Base-by-base conservation (phyloP, 2,329 filamentous ascomycete genomes). In the Lizonia empirigonia region DNA sequence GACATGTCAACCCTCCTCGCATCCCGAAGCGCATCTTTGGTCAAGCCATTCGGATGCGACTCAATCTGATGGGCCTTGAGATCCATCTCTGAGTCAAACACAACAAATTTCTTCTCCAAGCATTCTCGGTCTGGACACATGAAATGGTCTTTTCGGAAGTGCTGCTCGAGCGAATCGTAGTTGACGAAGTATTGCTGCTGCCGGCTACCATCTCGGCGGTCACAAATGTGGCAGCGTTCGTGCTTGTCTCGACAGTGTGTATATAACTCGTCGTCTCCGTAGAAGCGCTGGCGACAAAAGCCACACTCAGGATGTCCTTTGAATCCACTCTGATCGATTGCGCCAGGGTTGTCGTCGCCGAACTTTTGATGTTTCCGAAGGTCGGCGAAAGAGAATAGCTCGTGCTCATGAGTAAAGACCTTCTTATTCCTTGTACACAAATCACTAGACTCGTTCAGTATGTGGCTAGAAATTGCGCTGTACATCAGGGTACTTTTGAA, bases 391-490 rank as follows among this genome's bases (percentile, higher is more conserved):
- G 89, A 88, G 72, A 97, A 97, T 1, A 99, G 81, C 57, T 95
- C 90, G 70, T 99, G 94, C 74, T 99, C 94, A 75, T 99, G 94
- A 1, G 94, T 97, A 65, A 99, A 99, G 26, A 97, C 91, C 69
- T 96, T 97, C 76, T 99, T 99, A 78, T 97, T 92, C 53, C 91
- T 81, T 6, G 92, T 89, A 74, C 92, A 97, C 9, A 96, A 80
- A 72, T 96, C 91, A 74, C 89, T 82, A 54, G 23, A 15, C 6
- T 1, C 36, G 23, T 29, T 68, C 33, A 24, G 50, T 9, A 34
- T 3, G 2, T 38, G 26, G n/a, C 33, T 22, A 29, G 18, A 19
- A 6, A 2, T n/a, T 20, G 12, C n/a, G 9, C 34, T 42, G 33
- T 32, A 48, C 50, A 53, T 47, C 44, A 52, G 9, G 36, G 20